Evolutionary conservation across 1,284 basidiomycete genomes (phyloP), one percentile per base, ranked within the genome.

Genomic region (Singerocomus rubriflavus): DNA sequence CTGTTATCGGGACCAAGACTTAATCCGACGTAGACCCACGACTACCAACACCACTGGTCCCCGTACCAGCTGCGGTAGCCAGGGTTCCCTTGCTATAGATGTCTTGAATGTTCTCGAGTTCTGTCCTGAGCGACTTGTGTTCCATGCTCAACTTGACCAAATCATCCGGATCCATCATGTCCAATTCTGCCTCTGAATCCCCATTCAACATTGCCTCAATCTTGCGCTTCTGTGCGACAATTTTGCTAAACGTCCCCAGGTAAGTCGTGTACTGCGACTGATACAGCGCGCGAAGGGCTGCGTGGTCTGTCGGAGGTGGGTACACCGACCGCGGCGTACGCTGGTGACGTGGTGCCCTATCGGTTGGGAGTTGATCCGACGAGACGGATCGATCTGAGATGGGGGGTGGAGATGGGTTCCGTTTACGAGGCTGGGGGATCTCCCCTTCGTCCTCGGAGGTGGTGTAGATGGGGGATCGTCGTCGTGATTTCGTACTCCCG

Each of bases 381-480:
- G 61, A 66, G 33, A 53, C 52, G 21, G 64, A 66, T 1, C 65
- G 65, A 9, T 69, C 67, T 11, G 63, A 64, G 9, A 54, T 32
- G 13, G 62, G 50, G 17, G 62, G 57, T 40, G 64, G 62, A 25
- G 62, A 64, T 40, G 52, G 61, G 25, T 56, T 63, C 46, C 58
- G 55, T 45, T 63, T 54, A 32, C 59, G 62, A 42, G 62, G 51
- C 44, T 58, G 61, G 13, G 58, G 64, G 25, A 61, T 62, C 55
- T 71, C 70, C 36, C 71, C 67, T 54, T 85, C 82, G 43, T 84
- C 82, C 44, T 82, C 80, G 2, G 82, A 83, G 3, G 21, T 2
- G 4, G 83, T 83, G 57, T 80, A 84, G 46, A 80, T 74, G 1
- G 77, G 78, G 3, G 76, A 76, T 40, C 67, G 70, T 35, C 76